These are phyloP conservation scores for Tylopilus felleus DNA, from an alignment of 768 basidiomycete genomes.

Conservation along the genomic window DNA sequence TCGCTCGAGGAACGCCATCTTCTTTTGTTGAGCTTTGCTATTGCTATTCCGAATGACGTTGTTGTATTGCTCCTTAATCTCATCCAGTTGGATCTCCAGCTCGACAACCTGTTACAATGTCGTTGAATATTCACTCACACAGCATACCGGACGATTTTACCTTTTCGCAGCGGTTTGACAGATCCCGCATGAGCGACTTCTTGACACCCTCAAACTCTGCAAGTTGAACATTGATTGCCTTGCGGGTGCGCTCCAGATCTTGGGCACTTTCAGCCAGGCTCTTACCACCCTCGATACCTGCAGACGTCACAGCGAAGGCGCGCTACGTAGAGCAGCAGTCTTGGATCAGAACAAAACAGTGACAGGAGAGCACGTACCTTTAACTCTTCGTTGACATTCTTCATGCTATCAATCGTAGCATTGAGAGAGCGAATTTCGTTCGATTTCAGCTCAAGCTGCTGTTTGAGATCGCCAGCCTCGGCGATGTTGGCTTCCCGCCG, in stretches of 20 bases:
- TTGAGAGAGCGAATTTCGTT: slow-evolving; percentile 85
- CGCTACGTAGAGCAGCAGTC: slow-evolving; percentile 50
- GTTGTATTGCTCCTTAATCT: slow-evolving; percentile 98
- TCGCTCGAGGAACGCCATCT: slow-evolving; percentile 97
- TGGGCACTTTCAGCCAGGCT: slow-evolving; percentile 95
- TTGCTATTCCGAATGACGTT: slow-evolving; percentile 98
- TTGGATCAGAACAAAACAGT: slow-evolving; percentile 4
- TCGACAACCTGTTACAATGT: slow-evolving; percentile 77
- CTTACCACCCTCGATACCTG: slow-evolving; percentile 95
- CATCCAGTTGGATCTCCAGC: slow-evolving; percentile 97
- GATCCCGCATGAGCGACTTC: slow-evolving; percentile 96
- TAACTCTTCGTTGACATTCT: slow-evolving; percentile 95
- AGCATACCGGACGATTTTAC: slow-evolving; percentile 39
- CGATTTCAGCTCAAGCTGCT: slow-evolving; percentile 80
- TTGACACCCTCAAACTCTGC: slow-evolving; percentile 99
- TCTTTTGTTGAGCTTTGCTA: slow-evolving; percentile 97
- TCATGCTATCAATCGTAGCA: slow-evolving; percentile 85
- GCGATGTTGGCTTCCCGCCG: slow-evolving; percentile 86
- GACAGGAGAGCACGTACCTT: slow-evolving; percentile 58
- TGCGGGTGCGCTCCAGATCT: slow-evolving; percentile 94
- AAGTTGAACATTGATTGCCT: slow-evolving; percentile 95
- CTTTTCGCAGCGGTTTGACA: slow-evolving; percentile 99
- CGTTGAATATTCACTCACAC: slow-evolving; percentile 10
- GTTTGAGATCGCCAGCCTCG: slow-evolving; percentile 83
- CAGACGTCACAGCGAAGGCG: slow-evolving; percentile 94